Evolutionary conservation across 805 yeast genomes (phyloP).

Genomic region (Starmerella khaoyaiensis): DNA sequence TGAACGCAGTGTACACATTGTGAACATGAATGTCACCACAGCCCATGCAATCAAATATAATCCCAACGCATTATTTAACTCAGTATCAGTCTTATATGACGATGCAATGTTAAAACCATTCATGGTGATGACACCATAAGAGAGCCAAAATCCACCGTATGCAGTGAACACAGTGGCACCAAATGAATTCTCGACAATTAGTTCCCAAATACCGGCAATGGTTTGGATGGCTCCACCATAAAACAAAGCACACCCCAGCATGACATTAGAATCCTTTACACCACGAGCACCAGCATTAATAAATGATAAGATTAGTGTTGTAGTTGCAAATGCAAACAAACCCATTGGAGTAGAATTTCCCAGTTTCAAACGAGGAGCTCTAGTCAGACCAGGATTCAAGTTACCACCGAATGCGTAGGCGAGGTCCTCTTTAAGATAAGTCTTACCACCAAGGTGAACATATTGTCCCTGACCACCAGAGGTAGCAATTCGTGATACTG

Average conservation of each 20-base stretch:
- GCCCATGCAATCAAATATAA: slow-evolving; percentile 52
- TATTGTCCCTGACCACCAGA: slow-evolving; percentile 20
- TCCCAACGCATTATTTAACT: slow-evolving; percentile 39
- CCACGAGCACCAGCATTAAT: slow-evolving; percentile 48
- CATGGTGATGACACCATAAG: slow-evolving; percentile 44
- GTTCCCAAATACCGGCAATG: slow-evolving; percentile 58
- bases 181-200: slow-evolving; percentile 50
- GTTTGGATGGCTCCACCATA: slow-evolving; percentile 52
- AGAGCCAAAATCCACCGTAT: slow-evolving; percentile 55
- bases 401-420: slow-evolving; percentile 52
- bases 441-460: slow-evolving; percentile 31
- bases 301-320: slow-evolving; percentile 47
- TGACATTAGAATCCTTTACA: slow-evolving; percentile 39
- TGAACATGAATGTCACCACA: slow-evolving; percentile 43
- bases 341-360: slow-evolving; percentile 60
- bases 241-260: slow-evolving; percentile 48
- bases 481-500: slow-evolving; percentile 10
- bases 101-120: slow-evolving; percentile 39
- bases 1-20: slow-evolving; percentile 46
- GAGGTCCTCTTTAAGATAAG: slow-evolving; percentile 37
- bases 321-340: slow-evolving; percentile 44
- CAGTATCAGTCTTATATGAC: slow-evolving; percentile 29
- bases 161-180: slow-evolving; percentile 39
- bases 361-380: slow-evolving; percentile 36
- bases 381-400: slow-evolving; percentile 32